Evolutionary conservation across 768 basidiomycete species (phyloP).

Genomic region (Sistotremastrum suecicum): DNA sequence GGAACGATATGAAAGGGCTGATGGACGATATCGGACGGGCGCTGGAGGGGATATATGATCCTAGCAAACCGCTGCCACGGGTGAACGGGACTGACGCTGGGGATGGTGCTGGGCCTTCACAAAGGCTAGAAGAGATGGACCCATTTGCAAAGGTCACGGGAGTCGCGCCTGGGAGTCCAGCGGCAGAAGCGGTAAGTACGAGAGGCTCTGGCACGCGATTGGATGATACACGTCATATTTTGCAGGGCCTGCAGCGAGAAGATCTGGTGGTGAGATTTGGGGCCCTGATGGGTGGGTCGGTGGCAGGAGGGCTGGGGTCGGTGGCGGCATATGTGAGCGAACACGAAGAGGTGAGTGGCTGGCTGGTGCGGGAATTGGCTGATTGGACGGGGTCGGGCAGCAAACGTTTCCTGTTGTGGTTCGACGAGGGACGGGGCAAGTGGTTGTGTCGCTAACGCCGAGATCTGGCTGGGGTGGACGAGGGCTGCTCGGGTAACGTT

Average conservation of each 20-base stretch:
- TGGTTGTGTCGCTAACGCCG: constrained; percentile 49
- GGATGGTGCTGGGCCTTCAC: constrained; percentile 7
- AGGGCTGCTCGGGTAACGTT: constrained; percentile 64
- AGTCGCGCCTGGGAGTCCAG: constrained; percentile 72
- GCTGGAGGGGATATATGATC: constrained; percentile 57
- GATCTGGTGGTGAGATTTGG: constrained; percentile 72
- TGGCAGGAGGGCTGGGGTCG: constrained; percentile 43
- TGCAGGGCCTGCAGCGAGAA: constrained; percentile 50
- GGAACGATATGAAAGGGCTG: constrained; percentile 59
- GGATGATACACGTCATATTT: constrained; percentile 1
- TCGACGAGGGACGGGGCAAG: constrained; percentile 30
- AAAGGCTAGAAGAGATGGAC: constrained; percentile 9
- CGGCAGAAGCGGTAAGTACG: constrained; percentile 56
- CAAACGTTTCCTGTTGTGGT: constrained; percentile 44
- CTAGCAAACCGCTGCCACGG: constrained; percentile 12
- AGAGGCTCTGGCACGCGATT: not conserved
- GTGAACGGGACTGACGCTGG: constrained; percentile 11
- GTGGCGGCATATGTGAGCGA: constrained; percentile 60
- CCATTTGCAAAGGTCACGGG: constrained; percentile 77
- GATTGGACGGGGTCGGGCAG: constrained; percentile 23
- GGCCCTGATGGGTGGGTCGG: constrained; percentile 36
- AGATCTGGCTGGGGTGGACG: constrained; percentile 76
- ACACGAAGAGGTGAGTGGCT: constrained; percentile 57
- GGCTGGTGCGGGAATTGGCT: not conserved
- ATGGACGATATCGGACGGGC: constrained; percentile 55